A percentile compares a stretch with the other conserved stretches of the same genome.
Evolutionary conservation across 345 rosid genomes (phyloP).

Genomic region (Salix purpurea): DNA sequence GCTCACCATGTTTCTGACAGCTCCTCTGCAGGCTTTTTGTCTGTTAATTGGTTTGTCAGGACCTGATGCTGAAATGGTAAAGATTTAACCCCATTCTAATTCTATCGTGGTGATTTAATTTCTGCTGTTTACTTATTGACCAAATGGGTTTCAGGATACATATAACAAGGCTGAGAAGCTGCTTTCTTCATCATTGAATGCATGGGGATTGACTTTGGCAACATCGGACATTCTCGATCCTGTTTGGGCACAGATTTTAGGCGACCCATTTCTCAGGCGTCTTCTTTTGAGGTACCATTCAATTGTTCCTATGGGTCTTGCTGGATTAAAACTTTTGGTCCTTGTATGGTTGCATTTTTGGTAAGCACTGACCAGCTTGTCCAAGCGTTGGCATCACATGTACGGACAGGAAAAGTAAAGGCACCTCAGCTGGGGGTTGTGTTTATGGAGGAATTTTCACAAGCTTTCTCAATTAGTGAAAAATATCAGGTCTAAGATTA

Average conservation of each 20-base stretch:
- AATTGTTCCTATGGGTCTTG: not conserved
- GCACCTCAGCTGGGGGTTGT: no score
- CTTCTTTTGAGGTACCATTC: conserved; percentile 70
- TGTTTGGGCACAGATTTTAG: conserved; percentile 83
- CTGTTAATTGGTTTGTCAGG: conserved; percentile 64
- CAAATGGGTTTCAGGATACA: conserved; percentile 43
- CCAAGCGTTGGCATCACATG: no score
- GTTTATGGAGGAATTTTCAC: no score
- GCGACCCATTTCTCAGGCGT: conserved; percentile 84
- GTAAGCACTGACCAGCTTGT: no score
- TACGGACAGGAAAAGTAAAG: no score
- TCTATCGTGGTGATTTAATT: conserved; percentile 11
- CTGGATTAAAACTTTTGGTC: no score
- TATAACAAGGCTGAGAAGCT: conserved; percentile 62
- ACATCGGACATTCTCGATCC: conserved; percentile 65
- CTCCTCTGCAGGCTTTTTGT: conserved; percentile 88
- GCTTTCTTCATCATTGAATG: conserved; percentile 64
- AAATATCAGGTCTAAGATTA: no score
- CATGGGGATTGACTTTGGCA: conserved; percentile 75
- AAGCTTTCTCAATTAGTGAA: no score
- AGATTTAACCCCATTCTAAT: conserved; percentile 11
- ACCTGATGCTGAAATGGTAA: conserved; percentile 71
- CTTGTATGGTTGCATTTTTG: no score
- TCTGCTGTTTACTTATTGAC: conserved; percentile 9
- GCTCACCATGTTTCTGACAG: conserved; percentile 77